Percentiles rank a stretch among this genome's conserved stretches.
Evolutionary conservation across 31 red algal species (phyloP).

Genomic region (Porphyra umbilicalis): DNA sequence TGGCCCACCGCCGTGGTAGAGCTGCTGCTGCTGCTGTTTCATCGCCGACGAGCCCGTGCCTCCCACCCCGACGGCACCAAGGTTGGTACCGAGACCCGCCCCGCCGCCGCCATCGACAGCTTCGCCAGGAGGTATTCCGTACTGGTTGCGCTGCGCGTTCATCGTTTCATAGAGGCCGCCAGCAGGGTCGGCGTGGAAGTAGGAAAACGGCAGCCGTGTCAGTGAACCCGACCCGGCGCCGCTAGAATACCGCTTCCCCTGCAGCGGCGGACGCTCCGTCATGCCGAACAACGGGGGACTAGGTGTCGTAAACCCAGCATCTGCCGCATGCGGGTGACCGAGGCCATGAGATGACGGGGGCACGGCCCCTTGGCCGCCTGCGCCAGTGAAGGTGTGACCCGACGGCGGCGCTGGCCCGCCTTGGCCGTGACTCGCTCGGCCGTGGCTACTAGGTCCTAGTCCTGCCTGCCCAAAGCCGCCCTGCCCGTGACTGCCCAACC

Average conservation of each 20-base stretch:
- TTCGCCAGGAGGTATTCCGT: neutral
- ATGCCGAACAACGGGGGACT: neutral
- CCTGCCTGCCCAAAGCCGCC: neutral
- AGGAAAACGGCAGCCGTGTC: neutral
- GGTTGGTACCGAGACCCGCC: neutral
- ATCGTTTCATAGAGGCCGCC: neutral
- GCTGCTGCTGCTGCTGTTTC: too few species aligned
- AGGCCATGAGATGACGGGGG: too few species aligned
- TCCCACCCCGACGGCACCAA: neutral
- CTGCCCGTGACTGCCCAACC: neutral
- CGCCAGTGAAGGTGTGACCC: neutral
- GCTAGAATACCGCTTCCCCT: neutral
- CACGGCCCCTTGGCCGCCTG: neutral
- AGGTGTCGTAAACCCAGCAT: neutral
- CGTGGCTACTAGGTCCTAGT: too few species aligned
- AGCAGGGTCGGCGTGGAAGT: neutral
- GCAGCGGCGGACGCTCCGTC: neutral
- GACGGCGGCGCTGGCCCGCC: neutral
- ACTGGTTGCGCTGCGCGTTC: neutral
- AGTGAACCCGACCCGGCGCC: neutral
- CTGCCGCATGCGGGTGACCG: neutral
- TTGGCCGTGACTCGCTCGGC: neutral
- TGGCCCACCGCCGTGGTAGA: neutral
- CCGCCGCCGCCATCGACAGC: neutral
- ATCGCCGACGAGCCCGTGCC: neutral